Conservation (phyloP, 116 monocot genomes). For the Zostera marina region DNA sequence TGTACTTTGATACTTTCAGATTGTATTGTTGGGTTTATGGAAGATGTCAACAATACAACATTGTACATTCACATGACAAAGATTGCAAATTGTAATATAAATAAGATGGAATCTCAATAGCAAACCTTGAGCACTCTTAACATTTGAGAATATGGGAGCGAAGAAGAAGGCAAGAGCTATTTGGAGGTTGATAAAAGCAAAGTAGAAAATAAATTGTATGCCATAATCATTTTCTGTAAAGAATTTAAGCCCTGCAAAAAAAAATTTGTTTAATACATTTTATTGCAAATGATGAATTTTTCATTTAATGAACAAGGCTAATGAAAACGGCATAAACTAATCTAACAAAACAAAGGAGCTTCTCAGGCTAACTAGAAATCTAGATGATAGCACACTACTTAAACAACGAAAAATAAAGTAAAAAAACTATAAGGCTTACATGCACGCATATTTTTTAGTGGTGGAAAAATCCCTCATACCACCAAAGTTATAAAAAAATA, state of each 20-base stretch:
- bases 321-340: no score
- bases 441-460: not conserved
- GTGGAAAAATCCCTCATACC: no score
- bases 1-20: no score
- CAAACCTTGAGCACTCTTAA: slow-evolving; percentile 43
- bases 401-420: no score
- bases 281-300: no score
- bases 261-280: not conserved
- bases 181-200: slow-evolving; percentile 57
- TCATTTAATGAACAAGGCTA: no score
- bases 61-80: no score
- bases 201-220: slow-evolving; percentile 57
- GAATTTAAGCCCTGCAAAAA: slow-evolving; percentile 42
- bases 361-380: not conserved
- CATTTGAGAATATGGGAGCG: slow-evolving; percentile 33
- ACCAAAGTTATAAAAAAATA: no score
- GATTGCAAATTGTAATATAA: not conserved
- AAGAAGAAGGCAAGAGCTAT: slow-evolving; percentile 51
- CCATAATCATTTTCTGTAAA: slow-evolving; percentile 60
- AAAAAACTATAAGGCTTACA: no score
- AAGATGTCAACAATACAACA: no score
- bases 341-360: not conserved
- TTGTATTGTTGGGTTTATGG: no score
- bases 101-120: not conserved
- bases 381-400: no score